A percentile compares a stretch with the other conserved stretches of the same genome.
These are phyloP conservation scores for Colletotrichum scovillei DNA, from an alignment of 2,329 filamentous ascomycete species.

Conservation along the genomic window DNA sequence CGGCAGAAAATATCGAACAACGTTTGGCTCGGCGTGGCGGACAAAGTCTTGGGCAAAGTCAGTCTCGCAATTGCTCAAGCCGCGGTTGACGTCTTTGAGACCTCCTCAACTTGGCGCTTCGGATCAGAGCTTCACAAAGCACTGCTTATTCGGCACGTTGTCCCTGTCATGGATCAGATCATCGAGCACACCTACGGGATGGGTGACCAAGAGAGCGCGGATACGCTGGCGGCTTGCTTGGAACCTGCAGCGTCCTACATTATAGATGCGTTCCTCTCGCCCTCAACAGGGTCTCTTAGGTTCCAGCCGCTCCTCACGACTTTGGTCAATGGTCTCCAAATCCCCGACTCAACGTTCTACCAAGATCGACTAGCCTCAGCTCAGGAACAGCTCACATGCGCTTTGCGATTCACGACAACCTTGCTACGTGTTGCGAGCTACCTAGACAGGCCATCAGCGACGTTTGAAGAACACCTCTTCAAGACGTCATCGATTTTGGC, in stretches of 20 bases:
- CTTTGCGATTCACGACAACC: conserved; percentile 74
- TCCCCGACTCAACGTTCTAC: conserved; percentile 72
- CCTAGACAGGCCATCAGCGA: conserved; percentile 70
- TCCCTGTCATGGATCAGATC: conserved; percentile 77
- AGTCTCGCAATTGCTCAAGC: conserved; percentile 79
- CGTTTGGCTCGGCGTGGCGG: conserved; percentile 78
- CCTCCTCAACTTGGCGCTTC: conserved; percentile 88
- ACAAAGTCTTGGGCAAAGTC: conserved; percentile 79
- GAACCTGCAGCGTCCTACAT: conserved; percentile 80
- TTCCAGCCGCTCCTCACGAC: conserved; percentile 82
- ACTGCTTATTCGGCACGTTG: conserved; percentile 74
- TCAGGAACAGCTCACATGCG: conserved; percentile 71
- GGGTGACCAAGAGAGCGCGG: conserved; percentile 65
- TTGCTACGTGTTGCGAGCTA: conserved; percentile 78
- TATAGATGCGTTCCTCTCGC: conserved; percentile 79
- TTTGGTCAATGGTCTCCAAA: conserved; percentile 71
- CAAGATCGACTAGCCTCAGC: conserved; percentile 65
- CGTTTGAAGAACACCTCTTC: conserved; percentile 83
- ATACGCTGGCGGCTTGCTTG: conserved; percentile 69
- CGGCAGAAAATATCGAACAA: conserved; percentile 61
- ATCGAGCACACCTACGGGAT: conserved; percentile 80
- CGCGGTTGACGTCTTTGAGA: conserved; percentile 86
- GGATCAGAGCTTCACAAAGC: conserved; percentile 74
- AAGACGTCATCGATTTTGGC: conserved; percentile 82
- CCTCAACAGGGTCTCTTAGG: conserved; percentile 75